Base-by-base conservation (phyloP, 768 basidiomycete genomes). In the Agrocybe pediades region DNA sequence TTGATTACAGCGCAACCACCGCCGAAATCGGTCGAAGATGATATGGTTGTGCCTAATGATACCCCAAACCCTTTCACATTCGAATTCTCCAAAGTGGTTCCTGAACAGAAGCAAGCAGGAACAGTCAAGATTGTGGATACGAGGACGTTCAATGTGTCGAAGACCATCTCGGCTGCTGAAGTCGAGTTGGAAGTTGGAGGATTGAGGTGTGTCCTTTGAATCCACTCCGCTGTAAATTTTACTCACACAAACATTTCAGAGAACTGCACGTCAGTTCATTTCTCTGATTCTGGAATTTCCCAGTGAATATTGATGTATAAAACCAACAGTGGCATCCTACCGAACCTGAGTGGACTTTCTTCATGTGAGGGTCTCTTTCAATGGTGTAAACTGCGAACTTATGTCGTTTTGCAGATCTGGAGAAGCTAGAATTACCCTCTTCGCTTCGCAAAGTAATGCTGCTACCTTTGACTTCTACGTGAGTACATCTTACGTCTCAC, bases 321-420 rank as follows among this genome's bases (percentile, higher is more conserved):
- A n/a, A n/a, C 41, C 45, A 36, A 1, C 40, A 86, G 85, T 88
- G 87, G 87, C 87, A 89, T 59, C 87, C 87, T 6, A 84, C 83
- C 2, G 75, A 84, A 59, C 82, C 84, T 44, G 86, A 87, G 69
- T 87, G 86, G 86, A 77, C 72, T 13, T 83, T 75, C 63, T 81
- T 77, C 71, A 62, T 85, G 85, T 84, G 55, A 57, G 72, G 20
- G 5, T 20, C 19, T 4, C 9, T 19, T 49, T 19, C 25, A 3
- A n/a, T 53, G 26, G 17, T 40, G n/a, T 24, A 48, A 44, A 29
- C 44, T 46, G 23, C 40, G 23, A 26, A 15, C 29, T 24, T 17
- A 19, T 24, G 6, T 8, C 24, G 21, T 36, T 41, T 24, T 24
- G 23, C 54, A 87, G 85, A 45, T 73, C 73, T 56, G 84, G 86